These are phyloP conservation scores for Pichia cephalocereana DNA, from an alignment of 805 yeast genomes.

Conservation along the genomic window DNA sequence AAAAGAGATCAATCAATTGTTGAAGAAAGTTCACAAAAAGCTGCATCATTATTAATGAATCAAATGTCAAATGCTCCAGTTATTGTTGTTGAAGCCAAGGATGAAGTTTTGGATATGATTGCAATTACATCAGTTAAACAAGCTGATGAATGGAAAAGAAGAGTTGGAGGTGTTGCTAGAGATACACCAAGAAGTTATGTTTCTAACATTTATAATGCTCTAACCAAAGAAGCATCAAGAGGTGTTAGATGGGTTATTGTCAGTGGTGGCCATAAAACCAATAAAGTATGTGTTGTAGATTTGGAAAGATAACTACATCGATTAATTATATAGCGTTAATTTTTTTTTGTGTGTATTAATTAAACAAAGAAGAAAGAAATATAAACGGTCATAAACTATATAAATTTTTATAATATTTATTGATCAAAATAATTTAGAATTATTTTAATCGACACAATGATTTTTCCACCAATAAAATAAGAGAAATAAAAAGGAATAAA, in stretches of 20 bases:
- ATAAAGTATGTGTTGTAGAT: constrained; percentile 58
- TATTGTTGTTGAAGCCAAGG: constrained; percentile 68
- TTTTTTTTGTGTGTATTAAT: background rate
- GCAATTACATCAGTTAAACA: constrained; percentile 65
- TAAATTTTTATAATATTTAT: too few species aligned
- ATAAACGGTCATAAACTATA: background rate
- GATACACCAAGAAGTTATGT: constrained; percentile 77
- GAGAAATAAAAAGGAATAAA: too few species aligned
- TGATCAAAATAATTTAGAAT: too few species aligned
- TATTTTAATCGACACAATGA: too few species aligned
- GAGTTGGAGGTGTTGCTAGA: constrained; percentile 75
- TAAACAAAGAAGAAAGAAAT: background rate
- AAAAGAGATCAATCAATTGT: constrained; percentile 68
- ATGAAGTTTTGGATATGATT: constrained; percentile 80
- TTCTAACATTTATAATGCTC: constrained; percentile 57
- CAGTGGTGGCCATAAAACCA: constrained; percentile 74
- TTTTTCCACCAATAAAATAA: too few species aligned
- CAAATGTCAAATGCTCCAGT: constrained; percentile 61
- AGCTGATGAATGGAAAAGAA: constrained; percentile 75
- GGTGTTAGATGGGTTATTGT: constrained; percentile 71
- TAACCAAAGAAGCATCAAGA: constrained; percentile 62
- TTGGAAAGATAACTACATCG: constrained; percentile 36
- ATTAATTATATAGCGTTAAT: too few species aligned
- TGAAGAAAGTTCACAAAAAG: constrained; percentile 64
- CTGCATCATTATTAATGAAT: constrained; percentile 44